Evolutionary conservation across 768 basidiomycete genomes (phyloP).

Genomic region (Gymnopilus junonius): DNA sequence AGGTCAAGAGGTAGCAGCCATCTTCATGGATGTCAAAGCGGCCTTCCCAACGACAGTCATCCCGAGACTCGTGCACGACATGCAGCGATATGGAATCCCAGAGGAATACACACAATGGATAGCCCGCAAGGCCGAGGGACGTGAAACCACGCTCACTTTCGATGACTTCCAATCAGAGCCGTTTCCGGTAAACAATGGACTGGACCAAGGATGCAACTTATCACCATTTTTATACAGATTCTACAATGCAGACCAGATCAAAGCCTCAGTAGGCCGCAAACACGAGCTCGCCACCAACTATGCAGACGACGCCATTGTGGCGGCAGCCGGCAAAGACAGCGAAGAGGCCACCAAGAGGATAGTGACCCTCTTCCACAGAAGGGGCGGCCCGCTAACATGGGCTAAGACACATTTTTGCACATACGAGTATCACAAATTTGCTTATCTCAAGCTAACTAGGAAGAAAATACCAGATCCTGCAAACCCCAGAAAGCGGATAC

Average conservation of each 20-base stretch:
- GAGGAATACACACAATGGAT: slow-evolving; percentile 23
- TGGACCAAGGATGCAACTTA: slow-evolving; percentile 32
- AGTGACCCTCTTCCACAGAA: not conserved
- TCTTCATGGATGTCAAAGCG: slow-evolving; percentile 48
- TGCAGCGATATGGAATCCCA: slow-evolving; percentile 32
- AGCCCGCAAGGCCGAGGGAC: slow-evolving; percentile 16
- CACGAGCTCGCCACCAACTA: slow-evolving; percentile 5
- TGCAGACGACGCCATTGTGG: slow-evolving; percentile 9
- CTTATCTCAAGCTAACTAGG: not conserved
- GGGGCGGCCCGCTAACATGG: slow-evolving; percentile 6
- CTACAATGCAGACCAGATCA: slow-evolving; percentile 8
- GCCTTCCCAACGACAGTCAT: slow-evolving; percentile 46
- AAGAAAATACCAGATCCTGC: not conserved
- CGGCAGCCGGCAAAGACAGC: not conserved
- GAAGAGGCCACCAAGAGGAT: not conserved
- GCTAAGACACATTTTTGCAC: slow-evolving; percentile 4
- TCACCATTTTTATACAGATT: slow-evolving; percentile 23
- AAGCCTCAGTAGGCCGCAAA: not conserved
- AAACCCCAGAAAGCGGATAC: not conserved
- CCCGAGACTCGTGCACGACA: slow-evolving; percentile 33
- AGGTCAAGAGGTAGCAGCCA: slow-evolving; percentile 33
- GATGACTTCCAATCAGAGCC: slow-evolving; percentile 21
- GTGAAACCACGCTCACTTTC: slow-evolving; percentile 17
- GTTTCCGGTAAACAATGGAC: slow-evolving; percentile 19
- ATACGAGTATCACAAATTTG: slow-evolving; percentile 8